Evolutionary conservation across 495 filamentous ascomycete genomes (phyloP).

Genomic region (Hyaloscypha variabilis): DNA sequence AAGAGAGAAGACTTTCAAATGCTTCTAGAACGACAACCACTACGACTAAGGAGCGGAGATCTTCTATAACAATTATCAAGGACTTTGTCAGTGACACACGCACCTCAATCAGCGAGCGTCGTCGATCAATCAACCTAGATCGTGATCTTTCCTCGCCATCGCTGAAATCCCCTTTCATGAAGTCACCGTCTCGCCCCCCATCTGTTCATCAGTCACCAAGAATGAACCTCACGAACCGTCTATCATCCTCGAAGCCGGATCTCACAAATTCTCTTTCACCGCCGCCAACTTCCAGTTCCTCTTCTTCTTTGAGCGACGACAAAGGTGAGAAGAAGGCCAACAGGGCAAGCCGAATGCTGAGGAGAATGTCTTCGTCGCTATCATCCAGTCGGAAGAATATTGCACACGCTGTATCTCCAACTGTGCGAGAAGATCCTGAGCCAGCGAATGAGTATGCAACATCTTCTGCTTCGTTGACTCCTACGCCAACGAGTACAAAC

Average conservation of each 20-base stretch:
- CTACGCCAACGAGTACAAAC: conserved; percentile 52
- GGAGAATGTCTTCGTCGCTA: conserved; percentile 74
- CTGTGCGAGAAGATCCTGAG: conserved; percentile 64
- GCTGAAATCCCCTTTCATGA: conserved; percentile 41
- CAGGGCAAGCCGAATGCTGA: conserved; percentile 76
- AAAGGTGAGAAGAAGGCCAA: conserved; percentile 57
- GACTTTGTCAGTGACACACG: conserved; percentile 56
- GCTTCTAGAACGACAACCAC: conserved; percentile 21
- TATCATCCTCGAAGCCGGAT: conserved; percentile 20
- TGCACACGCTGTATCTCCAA: conserved; percentile 57
- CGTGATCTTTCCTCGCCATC: conserved; percentile 38
- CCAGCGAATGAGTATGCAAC: conserved; percentile 30
- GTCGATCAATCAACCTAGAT: conserved; percentile 40
- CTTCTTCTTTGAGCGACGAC: conserved; percentile 24
- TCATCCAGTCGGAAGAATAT: conserved; percentile 63
- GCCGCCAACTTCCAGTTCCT: conserved; percentile 18
- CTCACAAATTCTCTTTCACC: conserved; percentile 4
- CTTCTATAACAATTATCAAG: conserved; percentile 53
- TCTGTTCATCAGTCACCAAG: conserved; percentile 22
- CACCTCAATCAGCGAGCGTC: conserved; percentile 42
- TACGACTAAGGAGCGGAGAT: conserved; percentile 40
- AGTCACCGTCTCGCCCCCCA: conserved; percentile 28
- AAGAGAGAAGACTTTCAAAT: conserved; percentile 19
- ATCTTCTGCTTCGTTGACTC: conserved; percentile 35
- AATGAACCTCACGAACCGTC: conserved; percentile 28